Evolutionary conservation across 2,329 filamentous ascomycete species (phyloP), one percentile per base, ranked within the genome.

Genomic region (Phyllosticta ampelicida): DNA sequence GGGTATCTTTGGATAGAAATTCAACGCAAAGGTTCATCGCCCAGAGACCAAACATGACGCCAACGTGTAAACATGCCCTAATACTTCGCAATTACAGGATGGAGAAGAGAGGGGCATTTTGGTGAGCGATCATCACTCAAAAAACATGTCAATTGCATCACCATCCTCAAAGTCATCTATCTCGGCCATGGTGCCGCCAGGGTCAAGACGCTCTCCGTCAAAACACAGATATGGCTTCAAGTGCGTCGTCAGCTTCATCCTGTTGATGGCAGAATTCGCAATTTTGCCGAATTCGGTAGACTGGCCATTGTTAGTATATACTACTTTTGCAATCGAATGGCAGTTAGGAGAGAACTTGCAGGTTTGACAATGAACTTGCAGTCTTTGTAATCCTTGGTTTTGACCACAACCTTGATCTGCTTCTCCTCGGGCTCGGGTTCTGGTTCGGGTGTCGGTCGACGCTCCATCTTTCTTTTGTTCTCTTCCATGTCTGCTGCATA

Each of bases 401-500:
- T 80, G 26, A 85, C 63, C 5, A 77, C 69, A 26, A 85, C 65
- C 23, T 75, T 74, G 56, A 81, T 66, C 51, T 67, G 30, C 29
- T 67, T 63, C 28, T 63, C 21, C 51, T 59, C 56, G 9, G 18
- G 54, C 23, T 61, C 36, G 26, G 55, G 51, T 28, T 48, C 21
- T 16, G 29, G 53, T 53, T 69, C 62, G n/a, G 63, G 60, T 19
- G 65, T 61, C 9, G 56, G 53, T 19, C 62, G 54, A 4, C 62
- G 64, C 16, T 65, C 72, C 13, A 76, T 75, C 59, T 76, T 74
- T 16, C 71, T 54, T 28, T 63, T 64, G 16, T 63, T 63, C 13
- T 64, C 68, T 53, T 66, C 72, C 63, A 82, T 80, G 61, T 78
- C 74, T 65, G 80, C 75, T 59, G 71, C 71, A 51, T 83, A 86